These are phyloP conservation scores for Stereocaulon alpinum DNA, from an alignment of 495 filamentous ascomycete genomes.

Conservation along the genomic window DNA sequence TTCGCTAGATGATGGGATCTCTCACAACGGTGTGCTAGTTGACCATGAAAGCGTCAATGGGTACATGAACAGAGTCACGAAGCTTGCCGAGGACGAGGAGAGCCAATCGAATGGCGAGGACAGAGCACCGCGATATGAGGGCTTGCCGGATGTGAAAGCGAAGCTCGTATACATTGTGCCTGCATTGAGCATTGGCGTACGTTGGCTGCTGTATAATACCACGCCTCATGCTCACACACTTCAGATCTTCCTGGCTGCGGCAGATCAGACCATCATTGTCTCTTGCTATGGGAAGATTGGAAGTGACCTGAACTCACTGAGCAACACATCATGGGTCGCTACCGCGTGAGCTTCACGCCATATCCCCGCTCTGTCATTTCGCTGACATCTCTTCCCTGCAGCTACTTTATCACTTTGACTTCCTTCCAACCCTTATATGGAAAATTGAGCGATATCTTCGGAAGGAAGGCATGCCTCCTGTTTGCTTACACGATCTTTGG, in stretches of 20 bases:
- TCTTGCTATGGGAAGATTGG: conserved; percentile 73
- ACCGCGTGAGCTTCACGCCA: conserved; percentile 40
- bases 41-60: background rate
- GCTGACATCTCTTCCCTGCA: conserved; percentile 1
- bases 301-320: conserved; percentile 66
- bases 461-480: conserved; percentile 19
- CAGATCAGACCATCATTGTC: conserved; percentile 77
- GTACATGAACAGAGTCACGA: background rate
- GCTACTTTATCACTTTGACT: conserved; percentile 20
- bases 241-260: conserved; percentile 58
- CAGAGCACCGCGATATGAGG: conserved; percentile 19
- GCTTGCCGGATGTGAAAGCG: conserved; percentile 26
- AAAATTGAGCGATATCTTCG: conserved; percentile 23
- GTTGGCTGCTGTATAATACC: conserved; percentile 2
- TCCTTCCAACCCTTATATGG: conserved; percentile 23
- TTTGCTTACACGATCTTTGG: conserved; percentile 21
- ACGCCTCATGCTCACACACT: background rate
- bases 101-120: background rate
- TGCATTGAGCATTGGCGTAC: conserved; percentile 43
- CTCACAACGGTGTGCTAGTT: background rate
- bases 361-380: background rate
- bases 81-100: conserved; percentile 14
- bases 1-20: background rate
- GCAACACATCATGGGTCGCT: conserved; percentile 75
- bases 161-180: conserved; percentile 39